A percentile compares a stretch with the other conserved stretches of the same genome.
Conservation (phyloP, 306 rosid species). For the Vigna mungo region DNA sequence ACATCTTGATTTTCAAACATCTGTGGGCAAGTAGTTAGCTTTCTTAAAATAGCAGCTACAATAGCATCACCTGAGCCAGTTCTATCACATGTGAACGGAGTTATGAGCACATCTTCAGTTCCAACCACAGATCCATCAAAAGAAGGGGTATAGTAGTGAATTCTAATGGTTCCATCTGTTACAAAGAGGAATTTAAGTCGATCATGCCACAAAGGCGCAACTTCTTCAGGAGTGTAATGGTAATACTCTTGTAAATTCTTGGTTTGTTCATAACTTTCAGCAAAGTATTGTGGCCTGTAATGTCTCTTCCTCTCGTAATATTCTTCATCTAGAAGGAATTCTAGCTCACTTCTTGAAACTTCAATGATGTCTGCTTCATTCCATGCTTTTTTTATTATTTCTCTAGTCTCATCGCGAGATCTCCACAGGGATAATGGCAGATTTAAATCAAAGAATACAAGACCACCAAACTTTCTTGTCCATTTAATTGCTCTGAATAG, state of each 20-base stretch:
- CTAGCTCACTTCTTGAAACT: conserved; percentile 83
- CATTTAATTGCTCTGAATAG: conserved; percentile 51
- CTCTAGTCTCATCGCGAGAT: conserved; percentile 74
- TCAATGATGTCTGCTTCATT: conserved; percentile 75
- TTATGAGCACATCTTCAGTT: conserved; percentile 93
- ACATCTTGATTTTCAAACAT: conserved; percentile 78
- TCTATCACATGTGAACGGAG: conserved; percentile 93
- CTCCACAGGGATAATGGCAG: conserved; percentile 82
- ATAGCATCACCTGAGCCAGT: conserved; percentile 98
- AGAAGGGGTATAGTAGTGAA: conserved; percentile 84
- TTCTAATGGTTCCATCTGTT: conserved; percentile 82
- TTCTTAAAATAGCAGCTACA: conserved; percentile 89
- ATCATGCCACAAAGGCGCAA: conserved; percentile 84
- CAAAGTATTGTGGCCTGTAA: conserved; percentile 80
- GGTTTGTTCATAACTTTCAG: conserved; percentile 73
- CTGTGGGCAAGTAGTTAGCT: conserved; percentile 79
- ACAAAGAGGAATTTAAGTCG: conserved; percentile 71
- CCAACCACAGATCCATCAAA: conserved; percentile 82
- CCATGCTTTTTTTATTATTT: conserved; percentile 79
- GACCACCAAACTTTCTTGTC: conserved; percentile 59
- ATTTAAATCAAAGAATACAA: conserved; percentile 74
- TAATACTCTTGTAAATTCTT: conserved; percentile 74
- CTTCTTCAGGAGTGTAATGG: conserved; percentile 81
- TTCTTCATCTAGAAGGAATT: conserved; percentile 90
- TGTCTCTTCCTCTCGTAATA: conserved; percentile 71